Conservation (phyloP, 1,284 basidiomycete species). For the Kwoniella shivajii region DNA sequence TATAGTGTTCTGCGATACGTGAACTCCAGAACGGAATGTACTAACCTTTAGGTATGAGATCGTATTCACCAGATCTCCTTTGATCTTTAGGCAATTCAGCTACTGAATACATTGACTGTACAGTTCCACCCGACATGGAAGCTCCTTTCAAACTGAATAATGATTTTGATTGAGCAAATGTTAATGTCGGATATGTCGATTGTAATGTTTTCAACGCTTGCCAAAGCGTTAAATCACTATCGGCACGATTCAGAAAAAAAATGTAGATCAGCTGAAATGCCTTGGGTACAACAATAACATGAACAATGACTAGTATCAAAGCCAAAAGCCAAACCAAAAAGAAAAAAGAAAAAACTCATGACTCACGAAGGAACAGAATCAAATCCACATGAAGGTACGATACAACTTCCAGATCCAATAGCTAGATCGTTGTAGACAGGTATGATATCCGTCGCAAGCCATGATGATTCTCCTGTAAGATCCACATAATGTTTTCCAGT, state of each 20-base stretch:
- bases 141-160: slow-evolving; percentile 60
- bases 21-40: no score
- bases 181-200: slow-evolving; percentile 54
- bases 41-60: slow-evolving; percentile 29
- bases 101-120: slow-evolving; percentile 60
- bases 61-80: slow-evolving; percentile 47
- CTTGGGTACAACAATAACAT: no score
- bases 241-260: no score
- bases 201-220: slow-evolving; percentile 58
- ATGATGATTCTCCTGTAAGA: slow-evolving; percentile 62
- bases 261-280: no score
- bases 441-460: slow-evolving; percentile 60
- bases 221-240: slow-evolving; percentile 63
- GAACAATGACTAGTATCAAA: no score
- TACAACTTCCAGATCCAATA: slow-evolving; percentile 65
- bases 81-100: slow-evolving; percentile 57
- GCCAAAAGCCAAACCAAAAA: no score
- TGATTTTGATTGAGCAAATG: slow-evolving; percentile 56
- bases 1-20: no score
- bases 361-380: slow-evolving; percentile 68
- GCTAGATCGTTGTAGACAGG: slow-evolving; percentile 67
- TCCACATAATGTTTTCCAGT: slow-evolving; percentile 67
- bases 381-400: slow-evolving; percentile 70
- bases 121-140: slow-evolving; percentile 69
- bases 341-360: not conserved